Percentiles rank a stretch among this genome's conserved stretches.
Conservation (phyloP, 2,329 filamentous ascomycete species). For the Exophiala alcalophila region DNA sequence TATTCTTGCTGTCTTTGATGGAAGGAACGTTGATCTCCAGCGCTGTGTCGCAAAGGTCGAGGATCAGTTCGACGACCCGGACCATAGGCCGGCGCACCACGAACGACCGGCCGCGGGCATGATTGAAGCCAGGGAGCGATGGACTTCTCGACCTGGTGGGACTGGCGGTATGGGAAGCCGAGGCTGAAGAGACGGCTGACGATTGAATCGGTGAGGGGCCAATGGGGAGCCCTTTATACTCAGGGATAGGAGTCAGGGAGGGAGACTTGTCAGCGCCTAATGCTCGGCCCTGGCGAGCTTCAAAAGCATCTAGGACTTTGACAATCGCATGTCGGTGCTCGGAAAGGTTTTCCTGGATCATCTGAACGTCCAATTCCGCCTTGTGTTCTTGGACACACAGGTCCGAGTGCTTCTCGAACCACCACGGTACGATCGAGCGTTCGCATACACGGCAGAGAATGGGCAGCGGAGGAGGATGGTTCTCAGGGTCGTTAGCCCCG, state of each 20-base stretch:
- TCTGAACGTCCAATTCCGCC: slow-evolving; percentile 96
- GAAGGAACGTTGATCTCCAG: slow-evolving; percentile 92
- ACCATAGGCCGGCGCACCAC: slow-evolving; percentile 85
- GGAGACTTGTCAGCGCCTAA: slow-evolving; percentile 49
- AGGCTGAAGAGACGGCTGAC: slow-evolving; percentile 65
- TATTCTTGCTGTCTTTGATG: slow-evolving; percentile 74
- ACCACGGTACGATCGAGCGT: slow-evolving; percentile 95
- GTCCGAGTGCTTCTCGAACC: slow-evolving; percentile 99
- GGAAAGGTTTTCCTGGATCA: slow-evolving; percentile 85
- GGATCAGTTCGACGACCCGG: slow-evolving; percentile 87
- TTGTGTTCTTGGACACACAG: slow-evolving; percentile 92
- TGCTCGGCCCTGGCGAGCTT: slow-evolving; percentile 69
- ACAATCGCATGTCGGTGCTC: slow-evolving; percentile 95
- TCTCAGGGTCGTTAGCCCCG: slow-evolving; percentile 68
- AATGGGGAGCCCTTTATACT: slow-evolving; percentile 81
- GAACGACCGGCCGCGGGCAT: slow-evolving; percentile 87
- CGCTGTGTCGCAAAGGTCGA: slow-evolving; percentile 93
- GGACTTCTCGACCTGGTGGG: slow-evolving; percentile 61
- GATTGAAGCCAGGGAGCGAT: slow-evolving; percentile 64
- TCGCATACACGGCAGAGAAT: slow-evolving; percentile 97
- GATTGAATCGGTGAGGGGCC: slow-evolving; percentile 65
- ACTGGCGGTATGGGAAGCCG: slow-evolving; percentile 62
- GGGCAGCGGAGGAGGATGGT: slow-evolving; percentile 75
- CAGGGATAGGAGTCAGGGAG: slow-evolving; percentile 52
- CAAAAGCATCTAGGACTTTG: slow-evolving; percentile 87